These are phyloP conservation scores for Luvunga scandens DNA, from an alignment of 345 rosid species.

Conservation along the genomic window DNA sequence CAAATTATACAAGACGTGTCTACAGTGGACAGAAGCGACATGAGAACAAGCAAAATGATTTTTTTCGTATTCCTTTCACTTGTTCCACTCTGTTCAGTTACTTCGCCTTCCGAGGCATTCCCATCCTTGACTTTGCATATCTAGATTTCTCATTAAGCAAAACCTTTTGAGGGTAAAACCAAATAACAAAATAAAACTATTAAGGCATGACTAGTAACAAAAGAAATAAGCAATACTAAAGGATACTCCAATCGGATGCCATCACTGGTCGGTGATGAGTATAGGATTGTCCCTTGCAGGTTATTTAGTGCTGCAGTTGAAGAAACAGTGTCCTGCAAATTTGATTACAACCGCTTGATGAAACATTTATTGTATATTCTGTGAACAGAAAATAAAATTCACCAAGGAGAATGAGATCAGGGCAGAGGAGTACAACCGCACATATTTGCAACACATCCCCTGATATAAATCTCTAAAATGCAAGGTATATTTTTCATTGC, in stretches of 20 bases:
- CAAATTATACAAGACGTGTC: background rate
- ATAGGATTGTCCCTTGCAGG: constrained; percentile 72
- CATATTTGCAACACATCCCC: background rate
- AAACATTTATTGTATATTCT: background rate
- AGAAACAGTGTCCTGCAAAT: constrained; percentile 62
- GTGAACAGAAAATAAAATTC: background rate
- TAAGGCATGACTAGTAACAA: background rate
- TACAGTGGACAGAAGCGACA: background rate
- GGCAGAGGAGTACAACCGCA: background rate
- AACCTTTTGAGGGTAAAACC: constrained; percentile 1
- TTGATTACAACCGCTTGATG: background rate
- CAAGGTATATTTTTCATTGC: background rate
- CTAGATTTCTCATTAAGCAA: constrained; percentile 51
- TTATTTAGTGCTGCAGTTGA: constrained; percentile 71
- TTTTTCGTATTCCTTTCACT: too few species aligned
- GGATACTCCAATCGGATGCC: constrained; percentile 93
- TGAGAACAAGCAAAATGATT: background rate
- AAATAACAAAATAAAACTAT: background rate
- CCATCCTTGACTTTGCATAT: constrained; percentile 84
- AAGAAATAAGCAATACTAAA: constrained; percentile 15
- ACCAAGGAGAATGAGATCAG: background rate
- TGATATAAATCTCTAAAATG: background rate
- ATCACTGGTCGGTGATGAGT: constrained; percentile 66
- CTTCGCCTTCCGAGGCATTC: constrained; percentile 57
- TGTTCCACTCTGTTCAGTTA: background rate